Evolutionary conservation across 257 asterid species (phyloP).

Genomic region (Solanum phureja): DNA sequence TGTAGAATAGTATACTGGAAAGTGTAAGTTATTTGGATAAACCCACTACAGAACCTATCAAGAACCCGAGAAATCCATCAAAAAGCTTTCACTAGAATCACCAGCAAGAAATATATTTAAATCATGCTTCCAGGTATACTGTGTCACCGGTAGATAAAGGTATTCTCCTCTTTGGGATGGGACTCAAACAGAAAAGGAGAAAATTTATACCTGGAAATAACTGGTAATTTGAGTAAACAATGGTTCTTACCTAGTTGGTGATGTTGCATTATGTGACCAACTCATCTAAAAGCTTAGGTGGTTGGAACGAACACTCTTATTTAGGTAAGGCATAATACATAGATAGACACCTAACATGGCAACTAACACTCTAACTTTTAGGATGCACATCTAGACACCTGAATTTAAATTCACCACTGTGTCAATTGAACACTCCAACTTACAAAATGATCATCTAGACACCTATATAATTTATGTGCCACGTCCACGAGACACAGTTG

Average conservation of each 20-base stretch:
- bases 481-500: rapidly evolving
- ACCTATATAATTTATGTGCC: rapidly evolving
- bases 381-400: not conserved
- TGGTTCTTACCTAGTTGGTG: not conserved
- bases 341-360: not conserved
- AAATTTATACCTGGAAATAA: not conserved
- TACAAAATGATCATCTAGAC: not conserved
- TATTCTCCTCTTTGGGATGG: not conserved
- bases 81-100: not conserved
- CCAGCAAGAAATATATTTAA: not conserved
- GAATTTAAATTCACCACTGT: not conserved
- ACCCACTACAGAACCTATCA: not conserved
- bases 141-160: not conserved
- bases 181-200: not conserved
- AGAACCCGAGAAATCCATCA: not conserved
- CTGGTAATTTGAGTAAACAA: not conserved
- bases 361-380: not conserved
- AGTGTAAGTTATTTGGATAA: too few species aligned
- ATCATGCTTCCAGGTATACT: not conserved
- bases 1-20: too few species aligned
- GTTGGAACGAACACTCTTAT: not conserved
- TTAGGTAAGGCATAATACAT: not conserved
- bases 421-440: not conserved
- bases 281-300: not conserved
- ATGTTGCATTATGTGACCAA: not conserved